phyloP scores from a whole-genome alignment of 2,329 filamentous ascomycete genomes.

The Fusarium hostae region DNA sequence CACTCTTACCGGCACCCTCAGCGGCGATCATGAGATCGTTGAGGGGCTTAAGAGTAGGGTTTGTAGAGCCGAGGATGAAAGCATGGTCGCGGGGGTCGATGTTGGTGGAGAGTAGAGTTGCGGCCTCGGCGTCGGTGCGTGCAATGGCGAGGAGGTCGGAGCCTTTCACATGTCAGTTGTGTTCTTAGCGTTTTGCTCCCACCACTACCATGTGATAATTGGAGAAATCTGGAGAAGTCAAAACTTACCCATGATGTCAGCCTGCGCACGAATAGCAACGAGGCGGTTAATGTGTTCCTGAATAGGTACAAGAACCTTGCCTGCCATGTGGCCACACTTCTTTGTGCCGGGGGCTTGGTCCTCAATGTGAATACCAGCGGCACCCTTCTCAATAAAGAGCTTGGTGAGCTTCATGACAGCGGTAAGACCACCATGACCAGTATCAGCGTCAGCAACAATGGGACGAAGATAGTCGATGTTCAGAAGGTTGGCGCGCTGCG shows the following conservation, averaged over 20 bases:
- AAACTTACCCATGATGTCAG: constrained; percentile 90
- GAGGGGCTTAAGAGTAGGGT: constrained; percentile 83
- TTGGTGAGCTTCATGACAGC: constrained; percentile 99
- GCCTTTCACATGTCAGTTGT: constrained; percentile 58
- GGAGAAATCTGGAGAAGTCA: constrained; percentile 5
- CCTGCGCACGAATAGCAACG: constrained; percentile 95
- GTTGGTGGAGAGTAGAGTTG: constrained; percentile 94
- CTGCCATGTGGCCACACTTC: constrained; percentile 99
- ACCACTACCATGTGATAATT: constrained; percentile 27
- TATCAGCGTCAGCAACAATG: constrained; percentile 97
- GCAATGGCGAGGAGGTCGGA: constrained; percentile 90
- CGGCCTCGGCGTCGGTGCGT: constrained; percentile 96
- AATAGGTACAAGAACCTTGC: constrained; percentile 96
- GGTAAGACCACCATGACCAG: constrained; percentile 96
- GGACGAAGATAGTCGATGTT: constrained; percentile 95
- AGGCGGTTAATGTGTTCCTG: constrained; percentile 98
- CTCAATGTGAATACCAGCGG: constrained; percentile 98
- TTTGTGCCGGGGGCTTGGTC: constrained; percentile 98
- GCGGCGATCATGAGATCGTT: constrained; percentile 91
- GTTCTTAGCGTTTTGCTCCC: not conserved
- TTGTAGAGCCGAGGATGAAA: constrained; percentile 92
- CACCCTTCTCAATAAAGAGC: constrained; percentile 95
- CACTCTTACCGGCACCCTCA: constrained; percentile 82
- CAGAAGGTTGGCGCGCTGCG: constrained; percentile 75
- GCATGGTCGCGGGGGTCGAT: constrained; percentile 95